Percentiles rank a stretch among this genome's conserved stretches.
Evolutionary conservation across 2,329 filamentous ascomycete genomes (phyloP).

Genomic region (Fusarium scirpi): DNA sequence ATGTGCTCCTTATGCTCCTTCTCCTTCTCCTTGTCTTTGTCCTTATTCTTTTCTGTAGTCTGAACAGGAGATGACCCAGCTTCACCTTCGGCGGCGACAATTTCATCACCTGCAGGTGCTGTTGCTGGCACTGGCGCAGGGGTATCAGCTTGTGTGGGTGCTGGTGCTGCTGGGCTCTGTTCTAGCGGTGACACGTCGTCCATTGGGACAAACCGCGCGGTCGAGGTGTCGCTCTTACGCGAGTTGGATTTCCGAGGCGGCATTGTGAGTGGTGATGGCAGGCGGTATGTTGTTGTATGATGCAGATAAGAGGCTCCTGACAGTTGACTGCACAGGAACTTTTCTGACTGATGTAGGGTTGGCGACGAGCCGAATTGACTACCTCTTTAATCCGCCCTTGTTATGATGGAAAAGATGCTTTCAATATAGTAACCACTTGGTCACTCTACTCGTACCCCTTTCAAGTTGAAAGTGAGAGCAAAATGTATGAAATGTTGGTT

Average conservation of each 20-base stretch:
- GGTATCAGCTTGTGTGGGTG: slow-evolving; percentile 34
- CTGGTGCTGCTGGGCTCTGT: slow-evolving; percentile 30
- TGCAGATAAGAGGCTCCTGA: background rate
- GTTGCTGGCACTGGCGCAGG: slow-evolving; percentile 16
- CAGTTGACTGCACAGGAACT: background rate
- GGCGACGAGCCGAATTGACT: background rate
- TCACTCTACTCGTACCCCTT: slow-evolving; percentile 19
- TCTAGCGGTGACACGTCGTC: slow-evolving; percentile 54
- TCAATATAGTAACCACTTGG: slow-evolving; percentile 36
- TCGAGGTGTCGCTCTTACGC: slow-evolving; percentile 60
- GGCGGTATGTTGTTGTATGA: background rate
- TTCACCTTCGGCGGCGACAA: slow-evolving; percentile 5
- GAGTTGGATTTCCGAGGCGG: slow-evolving; percentile 67
- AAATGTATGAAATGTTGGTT: background rate
- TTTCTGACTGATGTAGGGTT: background rate
- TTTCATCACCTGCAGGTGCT: slow-evolving; percentile 15
- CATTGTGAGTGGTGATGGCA: slow-evolving; percentile 54
- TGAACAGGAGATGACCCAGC: slow-evolving; percentile 40
- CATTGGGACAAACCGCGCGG: slow-evolving; percentile 58
- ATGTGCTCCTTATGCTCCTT: slow-evolving; percentile 53
- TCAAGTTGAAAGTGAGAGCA: background rate
- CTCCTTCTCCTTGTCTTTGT: slow-evolving; percentile 48
- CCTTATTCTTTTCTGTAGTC: slow-evolving; percentile 49
- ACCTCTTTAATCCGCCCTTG: background rate
- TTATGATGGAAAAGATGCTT: background rate